A percentile compares a stretch with the other conserved stretches of the same genome.
These are phyloP conservation scores for Lentinula detonsa DNA, from an alignment of 768 basidiomycete genomes.

Conservation along the genomic window DNA sequence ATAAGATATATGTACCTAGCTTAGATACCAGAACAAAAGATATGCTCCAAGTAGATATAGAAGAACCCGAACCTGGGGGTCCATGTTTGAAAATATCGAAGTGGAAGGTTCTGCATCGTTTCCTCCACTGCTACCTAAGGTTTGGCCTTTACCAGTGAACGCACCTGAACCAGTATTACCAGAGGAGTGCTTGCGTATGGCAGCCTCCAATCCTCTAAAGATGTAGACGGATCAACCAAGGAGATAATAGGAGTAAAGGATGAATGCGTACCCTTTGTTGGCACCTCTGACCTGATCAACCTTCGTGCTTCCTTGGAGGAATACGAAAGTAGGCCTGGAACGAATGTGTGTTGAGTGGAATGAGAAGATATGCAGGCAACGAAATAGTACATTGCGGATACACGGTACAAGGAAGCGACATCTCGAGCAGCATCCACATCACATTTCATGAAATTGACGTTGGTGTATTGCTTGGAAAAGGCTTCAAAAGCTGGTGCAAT, in stretches of 20 bases:
- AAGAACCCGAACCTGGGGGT: slow-evolving; percentile 64
- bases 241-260: not conserved
- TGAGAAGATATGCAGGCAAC: not conserved
- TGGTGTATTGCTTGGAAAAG: slow-evolving; percentile 57
- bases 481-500: slow-evolving; percentile 65
- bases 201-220: slow-evolving; percentile 53
- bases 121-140: slow-evolving; percentile 47
- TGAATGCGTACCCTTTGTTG: slow-evolving; percentile 46
- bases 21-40: slow-evolving; percentile 48
- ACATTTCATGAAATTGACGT: slow-evolving; percentile 80
- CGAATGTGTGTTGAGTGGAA: not conserved
- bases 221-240: not conserved
- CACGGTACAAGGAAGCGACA: slow-evolving; percentile 54
- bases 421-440: slow-evolving; percentile 71
- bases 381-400: slow-evolving; percentile 64
- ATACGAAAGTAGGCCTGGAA: slow-evolving; percentile 77
- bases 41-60: slow-evolving; percentile 62
- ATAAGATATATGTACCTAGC: slow-evolving; percentile 14
- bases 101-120: slow-evolving; percentile 15
- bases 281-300: slow-evolving; percentile 74
- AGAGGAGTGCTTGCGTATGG: slow-evolving; percentile 48
- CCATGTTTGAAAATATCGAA: slow-evolving; percentile 39
- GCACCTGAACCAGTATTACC: slow-evolving; percentile 29
- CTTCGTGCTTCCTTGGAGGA: slow-evolving; percentile 60
- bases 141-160: slow-evolving; percentile 72